Conservation (phyloP, 2,329 filamentous ascomycete species). For the Dothidotthia symphoricarpi region DNA sequence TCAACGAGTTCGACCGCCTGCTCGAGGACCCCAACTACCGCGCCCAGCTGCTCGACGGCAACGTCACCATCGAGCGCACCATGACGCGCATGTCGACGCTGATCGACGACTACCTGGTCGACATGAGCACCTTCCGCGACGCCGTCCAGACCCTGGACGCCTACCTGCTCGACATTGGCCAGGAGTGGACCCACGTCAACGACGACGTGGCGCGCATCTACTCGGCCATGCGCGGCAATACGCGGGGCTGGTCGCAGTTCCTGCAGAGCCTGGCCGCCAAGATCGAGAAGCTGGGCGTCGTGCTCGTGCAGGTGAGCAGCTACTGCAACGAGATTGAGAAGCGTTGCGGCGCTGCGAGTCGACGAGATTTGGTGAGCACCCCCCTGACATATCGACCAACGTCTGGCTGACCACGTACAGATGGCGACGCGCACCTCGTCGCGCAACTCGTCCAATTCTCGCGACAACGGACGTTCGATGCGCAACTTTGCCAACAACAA, state of each 20-base stretch:
- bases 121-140: constrained; percentile 74
- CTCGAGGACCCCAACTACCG: constrained; percentile 82
- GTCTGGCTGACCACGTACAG: constrained; percentile 20
- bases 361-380: constrained; percentile 66
- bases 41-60: constrained; percentile 77
- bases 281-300: constrained; percentile 66
- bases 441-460: constrained; percentile 37
- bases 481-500: constrained; percentile 38
- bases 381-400: constrained; percentile 7
- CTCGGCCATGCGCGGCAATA: constrained; percentile 87
- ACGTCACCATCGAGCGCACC: constrained; percentile 88
- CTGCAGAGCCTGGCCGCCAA: constrained; percentile 74
- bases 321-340: constrained; percentile 84
- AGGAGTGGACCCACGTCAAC: constrained; percentile 58
- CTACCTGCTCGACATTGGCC: constrained; percentile 68
- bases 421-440: constrained; percentile 42
- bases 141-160: constrained; percentile 73
- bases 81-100: constrained; percentile 73
- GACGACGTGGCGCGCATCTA: constrained; percentile 70
- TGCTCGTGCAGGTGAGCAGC: constrained; percentile 69
- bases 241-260: constrained; percentile 83
- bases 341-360: constrained; percentile 78
- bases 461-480: constrained; percentile 33
- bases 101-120: constrained; percentile 74
- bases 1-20: constrained; percentile 81